Percentiles rank a stretch among this genome's conserved stretches.
Conservation (phyloP, 768 basidiomycete genomes). For the Lactifluus piperatus region DNA sequence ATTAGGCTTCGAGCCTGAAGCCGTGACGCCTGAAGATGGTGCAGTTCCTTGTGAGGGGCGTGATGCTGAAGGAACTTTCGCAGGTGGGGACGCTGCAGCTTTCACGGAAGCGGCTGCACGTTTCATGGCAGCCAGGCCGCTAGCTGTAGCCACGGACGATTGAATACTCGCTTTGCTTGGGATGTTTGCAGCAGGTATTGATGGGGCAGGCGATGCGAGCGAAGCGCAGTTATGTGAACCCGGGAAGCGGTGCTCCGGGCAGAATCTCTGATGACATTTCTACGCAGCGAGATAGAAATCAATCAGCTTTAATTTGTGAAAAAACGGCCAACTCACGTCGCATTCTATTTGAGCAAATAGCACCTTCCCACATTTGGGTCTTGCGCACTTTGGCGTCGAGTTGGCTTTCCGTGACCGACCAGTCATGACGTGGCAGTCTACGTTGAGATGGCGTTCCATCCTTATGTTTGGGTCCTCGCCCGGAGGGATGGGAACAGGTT, state of each 20-base stretch:
- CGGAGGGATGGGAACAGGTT: conserved; percentile 63
- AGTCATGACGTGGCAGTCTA: conserved; percentile 60
- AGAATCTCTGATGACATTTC: conserved; percentile 68
- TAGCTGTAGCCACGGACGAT: conserved; percentile 21
- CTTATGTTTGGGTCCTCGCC: conserved; percentile 74
- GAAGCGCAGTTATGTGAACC: conserved; percentile 53
- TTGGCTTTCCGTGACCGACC: conserved; percentile 43
- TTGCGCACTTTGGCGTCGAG: conserved; percentile 50
- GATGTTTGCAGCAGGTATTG: conserved; percentile 8
- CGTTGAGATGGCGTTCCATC: conserved; percentile 68
- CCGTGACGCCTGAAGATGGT: conserved; percentile 15
- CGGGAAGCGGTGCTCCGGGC: conserved; percentile 73
- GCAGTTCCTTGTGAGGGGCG: conserved; percentile 20
- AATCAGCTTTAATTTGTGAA: neutral
- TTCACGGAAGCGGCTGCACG: conserved; percentile 8
- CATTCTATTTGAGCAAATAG: conserved; percentile 69
- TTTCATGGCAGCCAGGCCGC: conserved; percentile 27
- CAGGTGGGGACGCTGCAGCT: neutral
- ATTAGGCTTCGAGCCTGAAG: conserved; percentile 14
- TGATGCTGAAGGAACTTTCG: conserved; percentile 28
- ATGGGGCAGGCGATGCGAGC: conserved; percentile 16
- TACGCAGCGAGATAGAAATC: conserved; percentile 24
- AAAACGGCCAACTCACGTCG: conserved; percentile 40
- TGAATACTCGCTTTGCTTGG: conserved; percentile 18
- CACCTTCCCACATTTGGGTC: conserved; percentile 59